These are phyloP conservation scores for Colletotrichum sp. DNA, from an alignment of 2,329 filamentous ascomycete species.

Conservation along the genomic window DNA sequence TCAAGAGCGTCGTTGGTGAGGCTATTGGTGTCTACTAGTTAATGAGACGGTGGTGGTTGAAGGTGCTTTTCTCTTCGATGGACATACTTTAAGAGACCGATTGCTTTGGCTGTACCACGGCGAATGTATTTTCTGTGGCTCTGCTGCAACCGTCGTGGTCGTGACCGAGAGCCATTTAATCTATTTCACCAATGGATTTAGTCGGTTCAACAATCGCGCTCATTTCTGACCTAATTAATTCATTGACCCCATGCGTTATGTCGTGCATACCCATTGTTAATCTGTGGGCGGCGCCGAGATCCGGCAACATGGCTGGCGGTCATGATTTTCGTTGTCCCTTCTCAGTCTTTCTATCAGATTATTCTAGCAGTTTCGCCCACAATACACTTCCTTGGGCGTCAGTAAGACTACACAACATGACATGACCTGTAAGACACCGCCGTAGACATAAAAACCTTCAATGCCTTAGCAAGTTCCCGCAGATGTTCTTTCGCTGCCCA, in stretches of 20 bases:
- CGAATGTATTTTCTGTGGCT: accelerated
- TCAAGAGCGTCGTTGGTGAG: conserved; percentile 52
- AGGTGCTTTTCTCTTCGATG: background rate
- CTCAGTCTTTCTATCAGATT: background rate
- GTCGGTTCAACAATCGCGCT: background rate
- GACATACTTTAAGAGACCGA: background rate
- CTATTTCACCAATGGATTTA: background rate
- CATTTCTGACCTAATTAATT: background rate
- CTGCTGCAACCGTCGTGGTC: background rate
- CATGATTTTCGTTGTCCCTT: too few species aligned
- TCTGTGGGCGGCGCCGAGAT: background rate
- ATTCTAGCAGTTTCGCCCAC: background rate
- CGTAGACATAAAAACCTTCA: too few species aligned
- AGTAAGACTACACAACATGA: too few species aligned
- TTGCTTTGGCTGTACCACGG: background rate
- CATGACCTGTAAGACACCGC: too few species aligned
- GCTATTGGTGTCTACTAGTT: conserved; percentile 48
- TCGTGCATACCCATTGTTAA: accelerated
- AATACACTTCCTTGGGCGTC: too few species aligned
- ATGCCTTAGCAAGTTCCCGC: too few species aligned
- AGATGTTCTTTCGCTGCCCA: too few species aligned
- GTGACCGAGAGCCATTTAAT: background rate
- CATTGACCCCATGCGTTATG: accelerated
- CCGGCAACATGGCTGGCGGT: background rate
- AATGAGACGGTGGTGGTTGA: accelerated